A percentile compares a stretch with the other conserved stretches of the same genome.
These are phyloP conservation scores for Bothriochloa decipiens DNA, from an alignment of 176 grass and related monocot genomes.

Conservation along the genomic window DNA sequence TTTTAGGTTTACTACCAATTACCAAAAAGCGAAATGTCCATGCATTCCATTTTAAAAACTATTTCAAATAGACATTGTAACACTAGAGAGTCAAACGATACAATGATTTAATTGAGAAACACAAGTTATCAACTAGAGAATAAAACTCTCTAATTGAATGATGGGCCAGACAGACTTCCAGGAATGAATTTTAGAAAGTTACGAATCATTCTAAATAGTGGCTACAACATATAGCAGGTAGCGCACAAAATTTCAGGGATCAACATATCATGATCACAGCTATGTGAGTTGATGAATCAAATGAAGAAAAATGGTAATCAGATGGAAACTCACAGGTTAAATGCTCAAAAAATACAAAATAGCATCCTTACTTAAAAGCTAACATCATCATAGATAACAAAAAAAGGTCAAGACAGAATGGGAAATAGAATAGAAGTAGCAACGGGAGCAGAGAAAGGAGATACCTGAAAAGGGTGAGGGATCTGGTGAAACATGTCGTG, in stretches of 20 bases:
- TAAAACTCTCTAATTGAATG: background rate
- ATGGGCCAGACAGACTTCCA: background rate
- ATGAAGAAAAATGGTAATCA: constrained; percentile 18
- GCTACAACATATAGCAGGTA: background rate
- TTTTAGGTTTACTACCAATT: background rate
- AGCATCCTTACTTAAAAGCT: background rate
- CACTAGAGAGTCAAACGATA: background rate
- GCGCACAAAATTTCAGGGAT: background rate
- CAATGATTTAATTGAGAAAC: background rate
- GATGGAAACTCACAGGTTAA: background rate
- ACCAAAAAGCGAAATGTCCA: constrained; percentile 15
- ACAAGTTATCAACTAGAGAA: background rate
- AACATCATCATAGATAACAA: background rate
- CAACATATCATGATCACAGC: background rate
- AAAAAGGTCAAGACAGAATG: background rate
- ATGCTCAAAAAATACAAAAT: background rate
- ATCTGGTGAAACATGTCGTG: constrained; percentile 59
- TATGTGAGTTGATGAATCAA: background rate
- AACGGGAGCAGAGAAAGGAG: constrained; percentile 13
- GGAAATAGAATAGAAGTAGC: background rate
- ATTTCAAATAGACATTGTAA: background rate
- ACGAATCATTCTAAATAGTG: constrained; percentile 1
- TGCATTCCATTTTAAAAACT: background rate
- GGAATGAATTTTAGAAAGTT: constrained; percentile 14
- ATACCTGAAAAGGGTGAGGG: constrained; percentile 46